phyloP scores from a whole-genome alignment of 345 rosid genomes.

The Corchorus capsularis region DNA sequence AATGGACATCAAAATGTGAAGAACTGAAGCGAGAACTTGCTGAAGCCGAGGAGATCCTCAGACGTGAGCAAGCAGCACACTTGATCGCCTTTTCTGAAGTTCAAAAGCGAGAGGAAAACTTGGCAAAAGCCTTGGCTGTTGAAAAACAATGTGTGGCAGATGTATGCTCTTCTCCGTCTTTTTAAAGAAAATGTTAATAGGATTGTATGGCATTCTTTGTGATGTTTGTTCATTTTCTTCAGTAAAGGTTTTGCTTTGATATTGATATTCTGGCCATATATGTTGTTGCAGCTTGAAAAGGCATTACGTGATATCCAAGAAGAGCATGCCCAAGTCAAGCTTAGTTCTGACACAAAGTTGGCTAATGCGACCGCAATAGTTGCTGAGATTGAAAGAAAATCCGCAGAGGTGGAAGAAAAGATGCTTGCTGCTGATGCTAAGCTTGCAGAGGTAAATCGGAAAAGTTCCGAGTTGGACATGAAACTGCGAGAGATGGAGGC shows the following conservation, averaged over 20 bases:
- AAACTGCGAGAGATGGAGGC: constrained; percentile 71
- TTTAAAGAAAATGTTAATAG: too few species aligned
- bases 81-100: constrained; percentile 64
- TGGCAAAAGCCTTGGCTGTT: constrained; percentile 54
- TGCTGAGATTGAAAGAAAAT: constrained; percentile 54
- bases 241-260: constrained; percentile 10
- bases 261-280: not conserved
- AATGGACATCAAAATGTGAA: constrained; percentile 54
- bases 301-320: constrained; percentile 53
- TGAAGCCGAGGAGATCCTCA: constrained; percentile 68
- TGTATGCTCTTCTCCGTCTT: constrained; percentile 38
- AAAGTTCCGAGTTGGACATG: constrained; percentile 63
- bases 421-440: constrained; percentile 55
- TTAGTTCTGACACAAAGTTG: constrained; percentile 61
- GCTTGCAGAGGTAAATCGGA: constrained; percentile 63
- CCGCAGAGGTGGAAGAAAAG: constrained; percentile 62
- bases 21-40: constrained; percentile 53
- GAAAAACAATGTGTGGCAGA: constrained; percentile 68
- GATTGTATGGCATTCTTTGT: too few species aligned
- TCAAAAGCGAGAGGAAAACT: constrained; percentile 70
- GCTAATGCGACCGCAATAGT: constrained; percentile 64
- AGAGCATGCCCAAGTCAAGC: constrained; percentile 52
- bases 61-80: constrained; percentile 67
- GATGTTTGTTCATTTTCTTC: not conserved
- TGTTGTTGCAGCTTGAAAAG: constrained; percentile 68